These are phyloP conservation scores for Epithele typhae DNA, from an alignment of 768 basidiomycete species.

Conservation along the genomic window DNA sequence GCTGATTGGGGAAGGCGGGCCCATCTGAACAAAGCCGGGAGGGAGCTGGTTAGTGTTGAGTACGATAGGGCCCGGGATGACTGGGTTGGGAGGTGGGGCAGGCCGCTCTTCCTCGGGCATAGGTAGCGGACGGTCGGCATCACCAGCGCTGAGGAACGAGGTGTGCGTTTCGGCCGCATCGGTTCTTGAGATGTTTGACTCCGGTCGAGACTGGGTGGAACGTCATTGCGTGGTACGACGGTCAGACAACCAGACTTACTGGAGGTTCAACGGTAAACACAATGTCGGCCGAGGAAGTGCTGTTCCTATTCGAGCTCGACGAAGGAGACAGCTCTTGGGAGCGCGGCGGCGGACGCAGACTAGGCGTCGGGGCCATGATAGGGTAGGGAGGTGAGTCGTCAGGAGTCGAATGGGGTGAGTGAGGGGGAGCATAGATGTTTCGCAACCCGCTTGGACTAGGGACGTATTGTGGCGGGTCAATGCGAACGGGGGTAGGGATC, in stretches of 20 bases:
- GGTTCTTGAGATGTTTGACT: constrained; percentile 29
- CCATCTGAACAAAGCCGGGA: constrained; percentile 29
- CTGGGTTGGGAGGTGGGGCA: constrained; percentile 7
- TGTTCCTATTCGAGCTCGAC: constrained; percentile 3
- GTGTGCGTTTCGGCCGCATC: constrained; percentile 21
- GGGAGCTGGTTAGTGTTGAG: constrained; percentile 22
- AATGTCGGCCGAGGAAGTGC: constrained; percentile 13
- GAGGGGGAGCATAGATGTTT: constrained; percentile 15
- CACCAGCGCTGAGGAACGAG: constrained; percentile 35
- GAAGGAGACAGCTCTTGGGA: neutral
- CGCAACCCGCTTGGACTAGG: no score
- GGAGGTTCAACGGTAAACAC: constrained; percentile 15
- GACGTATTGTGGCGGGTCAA: no score
- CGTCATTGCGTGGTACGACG: neutral
- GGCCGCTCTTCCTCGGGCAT: constrained; percentile 20
- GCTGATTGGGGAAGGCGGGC: constrained; percentile 8
- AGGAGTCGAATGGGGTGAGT: constrained; percentile 14
- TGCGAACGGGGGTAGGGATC: no score
- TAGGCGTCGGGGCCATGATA: constrained; percentile 3
- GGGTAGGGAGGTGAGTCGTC: constrained; percentile 5
- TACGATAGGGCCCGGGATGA: constrained; percentile 9
- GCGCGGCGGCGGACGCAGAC: constrained; percentile 5
- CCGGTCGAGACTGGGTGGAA: constrained; percentile 31
- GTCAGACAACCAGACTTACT: constrained; percentile 10
- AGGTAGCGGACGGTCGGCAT: constrained; percentile 29